phyloP scores from a whole-genome alignment of 202 grass and related monocot species.

The Miscanthus sacchariflorus region DNA sequence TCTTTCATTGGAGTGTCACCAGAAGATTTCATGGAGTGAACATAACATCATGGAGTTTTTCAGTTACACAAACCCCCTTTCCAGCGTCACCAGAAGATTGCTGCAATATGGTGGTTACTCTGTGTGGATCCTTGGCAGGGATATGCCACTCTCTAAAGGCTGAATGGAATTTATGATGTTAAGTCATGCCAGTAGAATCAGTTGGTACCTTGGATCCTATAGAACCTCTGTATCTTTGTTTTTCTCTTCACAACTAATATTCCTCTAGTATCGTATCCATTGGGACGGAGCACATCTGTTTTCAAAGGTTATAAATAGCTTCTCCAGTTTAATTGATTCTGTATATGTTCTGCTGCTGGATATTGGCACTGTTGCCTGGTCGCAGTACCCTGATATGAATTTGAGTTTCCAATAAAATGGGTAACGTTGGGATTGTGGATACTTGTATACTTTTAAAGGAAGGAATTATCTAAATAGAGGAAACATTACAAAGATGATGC shows the following conservation, averaged over 20 bases:
- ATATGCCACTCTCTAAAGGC: background rate
- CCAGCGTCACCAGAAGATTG: background rate
- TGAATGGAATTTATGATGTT: background rate
- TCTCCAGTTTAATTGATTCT: conserved; percentile 9
- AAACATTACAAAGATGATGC: background rate
- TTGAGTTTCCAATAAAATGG: background rate
- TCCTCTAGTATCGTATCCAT: background rate
- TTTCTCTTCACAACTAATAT: background rate
- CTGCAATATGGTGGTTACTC: background rate
- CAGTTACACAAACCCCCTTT: background rate
- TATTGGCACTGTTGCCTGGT: background rate
- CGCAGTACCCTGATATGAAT: background rate
- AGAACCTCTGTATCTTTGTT: background rate
- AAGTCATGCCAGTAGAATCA: background rate
- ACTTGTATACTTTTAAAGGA: background rate
- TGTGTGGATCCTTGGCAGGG: background rate
- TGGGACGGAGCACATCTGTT: background rate
- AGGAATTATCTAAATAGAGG: background rate
- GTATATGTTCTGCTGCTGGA: background rate
- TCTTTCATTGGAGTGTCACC: background rate
- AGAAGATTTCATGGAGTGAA: too few relatives aligned
- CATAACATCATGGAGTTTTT: too few relatives aligned
- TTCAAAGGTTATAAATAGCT: background rate
- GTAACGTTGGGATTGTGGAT: background rate
- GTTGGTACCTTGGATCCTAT: background rate